Base-by-base conservation (phyloP, 2,329 filamentous ascomycete species). In the Xylariaceae sp. region DNA sequence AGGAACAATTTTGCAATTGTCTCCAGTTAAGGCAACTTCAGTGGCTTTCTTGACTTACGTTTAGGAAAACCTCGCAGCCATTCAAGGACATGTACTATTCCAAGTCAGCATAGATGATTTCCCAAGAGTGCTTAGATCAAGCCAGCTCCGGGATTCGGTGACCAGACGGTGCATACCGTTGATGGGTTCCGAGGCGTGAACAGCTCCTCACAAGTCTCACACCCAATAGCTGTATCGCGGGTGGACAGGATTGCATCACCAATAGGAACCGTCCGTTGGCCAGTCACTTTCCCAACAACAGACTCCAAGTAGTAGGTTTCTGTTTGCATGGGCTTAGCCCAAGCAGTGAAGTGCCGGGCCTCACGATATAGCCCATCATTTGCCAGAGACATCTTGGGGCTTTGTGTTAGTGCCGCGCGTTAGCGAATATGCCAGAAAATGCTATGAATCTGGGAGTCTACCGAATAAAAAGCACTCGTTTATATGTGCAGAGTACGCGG, bases 241-340 rank as follows among this genome's bases (percentile, higher is more conserved):
- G 71, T 72, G 1, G 66, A 68, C 5, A 76, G 49, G 16, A 76
- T 66, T 2, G 68, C 61, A 44, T 76, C 74, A 4, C 74, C 74
- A 46, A 76, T 72, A 2, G 71, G 71, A 0, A 72, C 71, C 0
- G 67, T 70, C 1, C 54, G 57, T 49, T 71, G 66, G 4, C 68
- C 68, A 2, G 69, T 71, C 1, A 69, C 57, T 18, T 66, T 56
- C 9, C 61, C 53, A 9, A 71, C 60, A 2, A 67, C 56, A 1
- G 66, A 59, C 19, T 71, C 69, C 0, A 75, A 67, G 41, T 74
- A 68, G 56, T 71, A 74, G 8, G 65, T 57, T 55, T 76, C 73
- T 0, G 64, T 61, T 44, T 71, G 61, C 30, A 67, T 60, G 1
- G 65, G 68, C 46, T 68, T 68, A 3, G 58, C 59, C 73, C 74